Evolutionary conservation across 805 yeast species (phyloP), one percentile per base, ranked within the genome.

Genomic region (Scheffersomyces lignosus): DNA sequence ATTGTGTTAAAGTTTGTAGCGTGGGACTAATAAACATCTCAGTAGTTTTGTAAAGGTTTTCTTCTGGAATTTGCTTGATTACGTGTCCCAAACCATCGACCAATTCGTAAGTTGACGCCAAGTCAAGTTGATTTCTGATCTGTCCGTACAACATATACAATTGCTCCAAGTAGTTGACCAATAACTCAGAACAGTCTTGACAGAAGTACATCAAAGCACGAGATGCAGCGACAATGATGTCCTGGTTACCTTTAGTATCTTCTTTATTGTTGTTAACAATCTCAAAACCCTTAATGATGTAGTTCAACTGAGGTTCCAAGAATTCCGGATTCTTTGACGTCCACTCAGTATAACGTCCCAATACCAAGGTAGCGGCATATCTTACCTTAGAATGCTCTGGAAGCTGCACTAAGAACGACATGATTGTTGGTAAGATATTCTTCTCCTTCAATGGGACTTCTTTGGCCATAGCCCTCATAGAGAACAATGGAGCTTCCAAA

Each of bases 271-370:
- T 16, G 15, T 27, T 33, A 15, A 40, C 47, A 13, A 35, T 40
- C 29, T 56, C 60, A 51, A 88, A 84, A 0, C 96, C 96, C 41
- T 71, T 73, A 38, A 83, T 83, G 45, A 95, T 87, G 58, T 89
- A 93, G 44, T 83, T 81, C 39, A 93, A 71, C 59, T 90, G 96
- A 32, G 80, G 75, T 59, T 87, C 93, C 41, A 95, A 69, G 49
- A 72, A 83, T 43, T 85, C 83, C 4, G 95, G 89, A 61, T 93
- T 95, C 47, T 79, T 75, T 3, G 89, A 70, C 0, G 98, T 87
- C 97, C 99, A 93, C 63, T 85, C 88, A 2, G 98, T 87, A 60
- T 93, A 93, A 51, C 99, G 74, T n/a, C 99, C 98, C 27, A 93
- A 66, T 1, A 93, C 96, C 53, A 93, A 71, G 0, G 96, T 88